Conservation (phyloP, 176 grass and related monocot genomes). For the Oryza australiensis region DNA sequence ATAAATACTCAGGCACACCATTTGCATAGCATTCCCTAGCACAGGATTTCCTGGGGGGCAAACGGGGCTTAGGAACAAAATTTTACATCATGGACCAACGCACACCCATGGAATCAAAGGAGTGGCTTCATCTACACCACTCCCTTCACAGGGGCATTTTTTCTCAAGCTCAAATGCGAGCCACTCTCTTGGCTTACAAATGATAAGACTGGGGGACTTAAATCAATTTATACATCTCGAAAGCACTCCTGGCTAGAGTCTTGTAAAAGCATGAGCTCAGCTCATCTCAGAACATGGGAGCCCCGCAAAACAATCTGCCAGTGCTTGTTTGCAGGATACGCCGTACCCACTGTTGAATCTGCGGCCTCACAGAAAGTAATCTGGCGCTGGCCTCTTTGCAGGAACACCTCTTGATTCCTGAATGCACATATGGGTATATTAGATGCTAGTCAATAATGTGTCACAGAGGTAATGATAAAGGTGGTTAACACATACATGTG, state of each 20-base stretch:
- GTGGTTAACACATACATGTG: conserved; percentile 69
- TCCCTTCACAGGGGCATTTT: conserved; percentile 29
- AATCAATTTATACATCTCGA: conserved; percentile 37
- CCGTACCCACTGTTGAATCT: neutral
- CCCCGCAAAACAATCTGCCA: conserved; percentile 7
- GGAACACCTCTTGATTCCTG: conserved; percentile 97
- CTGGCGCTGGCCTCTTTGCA: conserved; percentile 85
- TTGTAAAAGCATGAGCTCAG: conserved; percentile 8
- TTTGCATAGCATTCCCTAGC: conserved; percentile 9
- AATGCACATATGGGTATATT: conserved; percentile 18
- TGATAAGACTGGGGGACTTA: conserved; percentile 27
- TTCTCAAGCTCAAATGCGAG: conserved; percentile 53
- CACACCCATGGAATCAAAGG: conserved; percentile 21
- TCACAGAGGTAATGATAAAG: neutral
- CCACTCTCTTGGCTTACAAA: conserved; percentile 39
- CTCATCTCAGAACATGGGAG: conserved; percentile 35
- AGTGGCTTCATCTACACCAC: conserved; percentile 38
- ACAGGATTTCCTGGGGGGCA: conserved; percentile 21
- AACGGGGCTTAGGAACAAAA: conserved; percentile 14
- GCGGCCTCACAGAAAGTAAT: conserved; percentile 84
- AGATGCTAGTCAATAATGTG: conserved; percentile 4
- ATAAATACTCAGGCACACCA: conserved; percentile 12
- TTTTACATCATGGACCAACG: conserved; percentile 38
- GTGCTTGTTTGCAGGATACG: conserved; percentile 4
- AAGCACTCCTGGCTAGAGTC: conserved; percentile 37